Conservation (phyloP, 345 rosid genomes). For the Aquilaria sinensis region DNA sequence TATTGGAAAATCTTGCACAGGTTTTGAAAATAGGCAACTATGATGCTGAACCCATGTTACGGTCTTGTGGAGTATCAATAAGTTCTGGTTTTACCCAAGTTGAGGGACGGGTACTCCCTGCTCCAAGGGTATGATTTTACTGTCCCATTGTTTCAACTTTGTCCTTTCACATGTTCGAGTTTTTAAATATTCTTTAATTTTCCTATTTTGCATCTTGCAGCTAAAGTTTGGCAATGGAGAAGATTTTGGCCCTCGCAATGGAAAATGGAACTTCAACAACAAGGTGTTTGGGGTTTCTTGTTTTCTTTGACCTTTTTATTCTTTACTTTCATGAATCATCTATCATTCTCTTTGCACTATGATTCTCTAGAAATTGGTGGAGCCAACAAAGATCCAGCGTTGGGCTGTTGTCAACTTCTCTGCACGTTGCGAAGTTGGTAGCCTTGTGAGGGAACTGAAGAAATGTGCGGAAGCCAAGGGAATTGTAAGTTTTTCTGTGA, state of each 20-base stretch:
- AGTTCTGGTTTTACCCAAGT: slow-evolving; percentile 53
- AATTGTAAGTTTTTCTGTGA: slow-evolving; percentile 48
- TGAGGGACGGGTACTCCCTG: slow-evolving; percentile 70
- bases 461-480: slow-evolving; percentile 79
- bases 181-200: neutral
- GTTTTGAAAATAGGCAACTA: slow-evolving; percentile 65
- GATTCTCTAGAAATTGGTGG: slow-evolving; percentile 54
- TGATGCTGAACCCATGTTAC: slow-evolving; percentile 60
- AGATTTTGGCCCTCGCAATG: slow-evolving; percentile 65
- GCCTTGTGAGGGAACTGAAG: slow-evolving; percentile 45
- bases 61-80: slow-evolving; percentile 65
- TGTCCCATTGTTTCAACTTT: too few species aligned
- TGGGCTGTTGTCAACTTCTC: slow-evolving; percentile 95
- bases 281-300: slow-evolving; percentile 38
- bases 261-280: slow-evolving; percentile 89
- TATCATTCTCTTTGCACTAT: slow-evolving; percentile 12
- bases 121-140: slow-evolving; percentile 51
- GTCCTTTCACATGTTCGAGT: neutral
- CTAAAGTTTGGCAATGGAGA: slow-evolving; percentile 82
- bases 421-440: slow-evolving; percentile 62
- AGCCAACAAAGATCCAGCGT: slow-evolving; percentile 53
- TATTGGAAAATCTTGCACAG: slow-evolving; percentile 28
- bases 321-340: slow-evolving; percentile 3
- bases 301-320: neutral
- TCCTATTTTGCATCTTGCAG: slow-evolving; percentile 28